Base-by-base conservation (phyloP, 805 yeast species). In the Saccharomycopsis fibuligera region DNA sequence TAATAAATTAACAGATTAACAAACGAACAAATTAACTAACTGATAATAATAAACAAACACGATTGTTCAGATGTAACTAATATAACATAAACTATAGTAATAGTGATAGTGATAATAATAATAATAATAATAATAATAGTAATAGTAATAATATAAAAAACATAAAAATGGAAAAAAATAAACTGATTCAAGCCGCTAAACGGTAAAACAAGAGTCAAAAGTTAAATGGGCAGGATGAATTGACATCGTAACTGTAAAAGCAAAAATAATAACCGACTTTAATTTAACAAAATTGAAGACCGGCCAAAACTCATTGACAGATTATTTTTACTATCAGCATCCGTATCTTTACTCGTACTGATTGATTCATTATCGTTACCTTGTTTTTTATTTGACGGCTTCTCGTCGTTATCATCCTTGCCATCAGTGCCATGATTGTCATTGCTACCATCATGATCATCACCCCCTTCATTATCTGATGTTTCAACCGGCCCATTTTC, bases 231-330 rank as follows among this genome's bases (percentile, higher is more conserved):
- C n/a, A n/a, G 31, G 12, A 27, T 8, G 31, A 12, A 27, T 8
- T 27, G 8, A 27, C 31, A 8, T 12, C 12, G 31, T 12, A 27
- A 12, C 31, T 12, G 31, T 27, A 12, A 27, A 27, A 12, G 31
- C 12, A 8, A 12, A 27, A 27, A 8, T 12, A 27, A 27, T 8
- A 27, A 8, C 31, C 31, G 12, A 8, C 31, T 29, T 14, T 27
- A 49, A 38, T 49, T 49, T 24, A 49, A 41, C 5, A 49, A 21
- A 16, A 49, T 49, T 12, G 49, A 46, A 10, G 33, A 14, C 6
- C 33, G 33, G 23, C 53, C 53, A 27, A 49, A 46, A 14, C 53
- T 41, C 44, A 49, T 29, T 10, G 45, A 30, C 23, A 29, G 23
- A 30, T 29, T 29, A 21, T 40, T 35, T 33, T 36, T 27, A 19